Percentiles rank a stretch among this genome's conserved stretches.
These are phyloP conservation scores for Yamadazyma songkhlaensis DNA, from an alignment of 1,139 yeast species.

Conservation along the genomic window DNA sequence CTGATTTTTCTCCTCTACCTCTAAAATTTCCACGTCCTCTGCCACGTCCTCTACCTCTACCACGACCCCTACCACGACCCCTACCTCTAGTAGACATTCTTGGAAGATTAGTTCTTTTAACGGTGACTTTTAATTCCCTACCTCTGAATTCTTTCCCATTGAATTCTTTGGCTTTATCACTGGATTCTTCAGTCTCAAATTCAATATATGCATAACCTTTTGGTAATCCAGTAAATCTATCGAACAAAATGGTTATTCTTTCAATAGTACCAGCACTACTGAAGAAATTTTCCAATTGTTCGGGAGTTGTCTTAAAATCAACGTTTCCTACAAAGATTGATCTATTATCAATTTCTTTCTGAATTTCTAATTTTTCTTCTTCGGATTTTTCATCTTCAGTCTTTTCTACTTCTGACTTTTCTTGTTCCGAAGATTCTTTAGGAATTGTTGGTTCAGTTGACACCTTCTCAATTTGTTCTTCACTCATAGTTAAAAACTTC, in stretches of 20 bases:
- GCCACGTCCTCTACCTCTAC: constrained; percentile 8
- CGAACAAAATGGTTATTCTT: constrained; percentile 40
- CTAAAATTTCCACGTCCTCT: constrained; percentile 4
- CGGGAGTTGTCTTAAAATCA: constrained; percentile 41
- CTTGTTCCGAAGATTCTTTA: constrained; percentile 1
- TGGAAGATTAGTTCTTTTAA: constrained; percentile 42
- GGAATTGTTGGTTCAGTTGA: constrained; percentile 2
- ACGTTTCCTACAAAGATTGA: constrained; percentile 46
- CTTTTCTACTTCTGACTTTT: background rate
- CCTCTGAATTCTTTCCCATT: constrained; percentile 35
- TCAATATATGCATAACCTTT: constrained; percentile 49
- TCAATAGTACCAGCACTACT: constrained; percentile 32
- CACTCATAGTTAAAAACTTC: too few species aligned
- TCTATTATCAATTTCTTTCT: constrained; percentile 34
- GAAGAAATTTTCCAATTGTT: constrained; percentile 40
- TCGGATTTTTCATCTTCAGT: constrained; percentile 19
- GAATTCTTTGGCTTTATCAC: constrained; percentile 31
- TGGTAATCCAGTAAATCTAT: constrained; percentile 36
- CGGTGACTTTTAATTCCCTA: constrained; percentile 34
- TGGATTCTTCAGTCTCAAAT: constrained; percentile 28
- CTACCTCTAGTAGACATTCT: constrained; percentile 19
- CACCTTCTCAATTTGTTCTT: too few species aligned
- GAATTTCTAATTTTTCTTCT: constrained; percentile 28
- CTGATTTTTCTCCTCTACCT: constrained; percentile 3
- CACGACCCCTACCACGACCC: constrained; percentile 10